phyloP scores from a whole-genome alignment of 1,284 basidiomycete species.

The Neolentinus lepideus region DNA sequence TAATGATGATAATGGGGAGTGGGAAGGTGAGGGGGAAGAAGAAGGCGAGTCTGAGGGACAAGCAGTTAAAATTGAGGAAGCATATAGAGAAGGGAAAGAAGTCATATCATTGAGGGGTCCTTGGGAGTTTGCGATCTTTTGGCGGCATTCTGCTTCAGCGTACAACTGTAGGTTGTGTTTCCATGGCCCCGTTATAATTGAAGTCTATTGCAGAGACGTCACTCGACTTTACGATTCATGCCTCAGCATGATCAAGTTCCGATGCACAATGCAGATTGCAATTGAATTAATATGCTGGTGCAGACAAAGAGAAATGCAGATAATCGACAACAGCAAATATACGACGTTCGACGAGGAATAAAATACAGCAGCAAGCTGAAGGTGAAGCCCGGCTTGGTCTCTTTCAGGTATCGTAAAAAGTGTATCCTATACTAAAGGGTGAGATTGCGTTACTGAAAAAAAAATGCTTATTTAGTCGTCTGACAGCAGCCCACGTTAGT shows the following conservation, averaged over 20 bases:
- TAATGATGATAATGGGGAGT: conserved; percentile 88
- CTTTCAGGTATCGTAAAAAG: neutral
- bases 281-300: neutral
- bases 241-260: no score
- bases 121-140: neutral
- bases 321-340: neutral
- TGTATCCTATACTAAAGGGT: neutral
- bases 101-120: conserved; percentile 26
- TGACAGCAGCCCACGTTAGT: neutral
- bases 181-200: no score
- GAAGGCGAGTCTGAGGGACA: conserved; percentile 81
- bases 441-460: neutral
- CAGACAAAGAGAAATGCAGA: neutral
- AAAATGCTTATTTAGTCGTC: conserved; percentile 1
- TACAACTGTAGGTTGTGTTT: no score
- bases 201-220: no score
- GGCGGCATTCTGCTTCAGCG: no score
- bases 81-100: conserved; percentile 72
- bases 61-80: conserved; percentile 70
- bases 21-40: conserved; percentile 77
- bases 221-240: no score
- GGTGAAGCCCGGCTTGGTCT: neutral
- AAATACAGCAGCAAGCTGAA: neutral
- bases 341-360: neutral
- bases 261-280: neutral